These are phyloP conservation scores for Candida suzukii DNA, from an alignment of 805 yeast genomes.

Conservation along the genomic window DNA sequence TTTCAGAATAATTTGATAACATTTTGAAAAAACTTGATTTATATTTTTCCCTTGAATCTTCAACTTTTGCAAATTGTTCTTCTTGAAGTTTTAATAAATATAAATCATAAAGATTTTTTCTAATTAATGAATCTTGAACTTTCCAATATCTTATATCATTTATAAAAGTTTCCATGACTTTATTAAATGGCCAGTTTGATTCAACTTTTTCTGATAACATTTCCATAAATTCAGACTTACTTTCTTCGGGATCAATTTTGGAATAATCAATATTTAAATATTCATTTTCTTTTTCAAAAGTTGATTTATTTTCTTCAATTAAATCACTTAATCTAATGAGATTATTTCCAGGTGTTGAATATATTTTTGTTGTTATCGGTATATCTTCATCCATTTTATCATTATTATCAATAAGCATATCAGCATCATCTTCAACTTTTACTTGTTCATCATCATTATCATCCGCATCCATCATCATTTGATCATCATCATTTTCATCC, in stretches of 20 bases:
- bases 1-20: slow-evolving; percentile 32
- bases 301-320: neutral
- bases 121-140: slow-evolving; percentile 50
- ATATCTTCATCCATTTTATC: neutral
- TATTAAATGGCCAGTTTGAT: slow-evolving; percentile 68
- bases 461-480: slow-evolving; percentile 4
- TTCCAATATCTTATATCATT: slow-evolving; percentile 57
- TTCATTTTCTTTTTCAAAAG: neutral
- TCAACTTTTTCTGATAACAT: slow-evolving; percentile 59
- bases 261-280: neutral
- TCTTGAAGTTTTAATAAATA: slow-evolving; percentile 45
- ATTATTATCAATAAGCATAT: too few relatives aligned
- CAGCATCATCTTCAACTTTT: neutral
- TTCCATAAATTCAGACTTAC: slow-evolving; percentile 36
- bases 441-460: slow-evolving; percentile 4
- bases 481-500: slow-evolving; percentile 2
- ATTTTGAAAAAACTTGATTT: slow-evolving; percentile 44
- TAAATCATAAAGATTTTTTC: slow-evolving; percentile 59
- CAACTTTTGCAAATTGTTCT: slow-evolving; percentile 45
- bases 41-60: slow-evolving; percentile 47
- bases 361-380: neutral
- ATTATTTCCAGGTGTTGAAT: slow-evolving; percentile 5
- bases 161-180: slow-evolving; percentile 53
- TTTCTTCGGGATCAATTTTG: slow-evolving; percentile 1
- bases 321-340: slow-evolving; percentile 4